Conservation (phyloP, 108 stramenopile genomes). For the Cylindrotheca closterium region DNA sequence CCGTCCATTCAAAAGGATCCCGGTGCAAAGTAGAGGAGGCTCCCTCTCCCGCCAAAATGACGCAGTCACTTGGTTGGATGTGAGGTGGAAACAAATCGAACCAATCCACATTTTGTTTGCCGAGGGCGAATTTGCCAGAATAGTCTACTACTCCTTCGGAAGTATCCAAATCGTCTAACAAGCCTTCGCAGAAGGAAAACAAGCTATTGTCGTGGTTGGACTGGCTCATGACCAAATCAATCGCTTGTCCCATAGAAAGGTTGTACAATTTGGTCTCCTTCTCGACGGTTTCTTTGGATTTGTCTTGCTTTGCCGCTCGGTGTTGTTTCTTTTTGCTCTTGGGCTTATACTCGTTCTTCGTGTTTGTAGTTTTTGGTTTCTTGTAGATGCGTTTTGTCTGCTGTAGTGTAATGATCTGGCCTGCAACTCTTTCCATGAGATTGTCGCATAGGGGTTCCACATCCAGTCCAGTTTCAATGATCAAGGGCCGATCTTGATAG, state of each 20-base stretch:
- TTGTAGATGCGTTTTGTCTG: no score
- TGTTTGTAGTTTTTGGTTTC: no score
- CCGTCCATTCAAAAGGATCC: constrained; percentile 78
- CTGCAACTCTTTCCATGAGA: no score
- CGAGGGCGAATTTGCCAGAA: neutral
- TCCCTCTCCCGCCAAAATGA: constrained; percentile 61
- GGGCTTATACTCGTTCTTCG: no score
- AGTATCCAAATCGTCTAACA: constrained; percentile 17
- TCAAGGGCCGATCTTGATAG: no score
- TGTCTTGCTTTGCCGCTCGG: neutral
- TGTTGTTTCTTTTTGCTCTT: no score
- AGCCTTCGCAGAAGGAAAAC: constrained; percentile 59
- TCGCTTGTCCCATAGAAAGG: constrained; percentile 31
- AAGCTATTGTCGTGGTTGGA: constrained; percentile 38
- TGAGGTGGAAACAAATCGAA: constrained; percentile 52
- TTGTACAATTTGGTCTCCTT: constrained; percentile 39
- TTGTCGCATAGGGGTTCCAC: no score
- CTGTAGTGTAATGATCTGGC: no score
- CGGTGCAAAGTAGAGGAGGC: constrained; percentile 62
- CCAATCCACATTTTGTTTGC: constrained; percentile 32
- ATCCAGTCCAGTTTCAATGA: no score
- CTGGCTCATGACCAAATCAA: constrained; percentile 42
- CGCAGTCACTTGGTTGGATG: constrained; percentile 44
- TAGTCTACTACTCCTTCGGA: neutral
- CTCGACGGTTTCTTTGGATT: no score